Base-by-base conservation (phyloP, 2,329 filamentous ascomycete species). In the Arachnomyces sp. region DNA sequence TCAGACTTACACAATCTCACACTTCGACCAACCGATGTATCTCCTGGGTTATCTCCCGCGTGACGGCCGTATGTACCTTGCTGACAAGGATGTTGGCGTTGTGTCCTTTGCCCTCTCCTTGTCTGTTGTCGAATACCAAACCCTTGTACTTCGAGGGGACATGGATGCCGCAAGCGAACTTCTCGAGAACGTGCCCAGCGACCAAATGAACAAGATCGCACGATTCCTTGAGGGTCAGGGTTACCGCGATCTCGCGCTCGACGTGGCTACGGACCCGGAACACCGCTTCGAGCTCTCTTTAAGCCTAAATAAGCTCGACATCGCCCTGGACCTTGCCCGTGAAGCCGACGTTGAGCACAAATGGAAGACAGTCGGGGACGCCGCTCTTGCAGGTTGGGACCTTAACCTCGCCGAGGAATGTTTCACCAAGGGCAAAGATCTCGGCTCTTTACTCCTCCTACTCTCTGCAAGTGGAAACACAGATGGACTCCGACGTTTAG, bases 151-250 rank as follows among this genome's bases (percentile, higher is more conserved):
- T 13, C 84, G 92, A 42, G 89, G 84, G 38, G 92, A 98, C 54
- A 83, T 96, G 73, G 92, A 96, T 49, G 79, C 86, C 11, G 92
- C 92, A 0, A 82, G 84, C 7, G 88, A 94, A 59, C 74, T 95
- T 48, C 78, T 98, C 12, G 72, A 79, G 3, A 83, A 83, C 14
- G 89, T 98, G 29, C 88, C 90, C 0, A 71, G 80, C n/a, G 86
- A 94, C 48, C 88, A 98, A 63, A 84, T 95, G 64, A 95, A 95
- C 74, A 96, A 96, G 71, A 93, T 98, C 53, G 92, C 92, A 3
- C 82, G 92, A 15, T 98, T 98, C 74, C 74, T 98, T 39, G 92
- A 96, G 64, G 92, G 92, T 2, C 92, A 98, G 65, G 90, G 90
- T 31, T 87, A 95, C 68, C 96, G 96, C 67, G 90, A 96, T 54